phyloP scores from a whole-genome alignment of 495 filamentous ascomycete genomes.

The Penicillium cosmopolitanum region DNA sequence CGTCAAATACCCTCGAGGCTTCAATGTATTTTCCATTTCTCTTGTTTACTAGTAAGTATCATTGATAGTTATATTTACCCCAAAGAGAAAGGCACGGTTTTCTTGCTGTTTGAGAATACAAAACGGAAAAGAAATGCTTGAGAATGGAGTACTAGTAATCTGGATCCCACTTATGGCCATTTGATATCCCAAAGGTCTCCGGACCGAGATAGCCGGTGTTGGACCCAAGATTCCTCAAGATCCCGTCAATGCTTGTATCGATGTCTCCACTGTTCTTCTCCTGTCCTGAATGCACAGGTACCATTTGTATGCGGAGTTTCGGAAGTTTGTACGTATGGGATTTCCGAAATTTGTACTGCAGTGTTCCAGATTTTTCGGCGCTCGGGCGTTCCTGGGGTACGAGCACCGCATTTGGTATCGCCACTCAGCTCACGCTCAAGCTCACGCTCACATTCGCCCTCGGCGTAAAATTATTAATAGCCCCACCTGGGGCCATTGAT shows the following conservation, averaged over 20 bases:
- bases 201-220: constrained; percentile 4
- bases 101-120: neutral
- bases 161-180: no score
- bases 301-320: neutral
- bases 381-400: neutral
- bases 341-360: neutral
- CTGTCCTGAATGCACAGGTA: neutral
- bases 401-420: constrained; percentile 3
- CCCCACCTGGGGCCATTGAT: constrained; percentile 3
- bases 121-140: no score
- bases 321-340: neutral
- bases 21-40: no score
- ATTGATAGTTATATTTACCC: no score
- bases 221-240: constrained; percentile 13
- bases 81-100: neutral
- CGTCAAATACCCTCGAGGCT: no score
- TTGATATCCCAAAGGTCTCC: no score
- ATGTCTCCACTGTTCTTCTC: neutral
- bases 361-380: neutral
- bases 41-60: no score
- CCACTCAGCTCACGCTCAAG: neutral
- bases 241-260: constrained; percentile 11
- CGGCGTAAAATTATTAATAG: constrained; percentile 4
- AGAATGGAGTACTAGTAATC: no score
- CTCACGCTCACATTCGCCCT: neutral